These are phyloP conservation scores for Binderoboletus segoi DNA, from an alignment of 1,284 basidiomycete species.

Conservation along the genomic window DNA sequence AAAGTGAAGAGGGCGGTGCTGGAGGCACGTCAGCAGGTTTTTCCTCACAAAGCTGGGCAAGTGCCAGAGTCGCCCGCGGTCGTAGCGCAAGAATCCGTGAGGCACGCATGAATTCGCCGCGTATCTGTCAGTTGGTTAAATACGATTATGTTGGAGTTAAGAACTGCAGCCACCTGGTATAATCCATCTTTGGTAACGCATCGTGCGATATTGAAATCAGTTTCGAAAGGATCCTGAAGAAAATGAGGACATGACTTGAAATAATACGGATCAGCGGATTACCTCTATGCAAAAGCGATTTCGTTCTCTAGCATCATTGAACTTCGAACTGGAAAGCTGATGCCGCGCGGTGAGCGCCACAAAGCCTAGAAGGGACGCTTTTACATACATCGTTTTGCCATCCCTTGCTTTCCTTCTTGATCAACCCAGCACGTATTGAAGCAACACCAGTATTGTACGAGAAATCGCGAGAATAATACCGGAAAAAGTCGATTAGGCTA, in stretches of 20 bases:
- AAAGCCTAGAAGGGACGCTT: not conserved
- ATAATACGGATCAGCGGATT: conserved; percentile 19
- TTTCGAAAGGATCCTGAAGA: conserved; percentile 91
- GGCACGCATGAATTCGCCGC: conserved; percentile 98
- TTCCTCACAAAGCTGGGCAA: conserved; percentile 85
- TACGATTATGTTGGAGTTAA: not conserved
- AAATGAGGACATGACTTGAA: conserved; percentile 14
- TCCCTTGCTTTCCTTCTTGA: conserved; percentile 90
- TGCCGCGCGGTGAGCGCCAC: conserved; percentile 4
- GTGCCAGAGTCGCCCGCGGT: conserved; percentile 77
- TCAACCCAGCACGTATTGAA: conserved; percentile 85
- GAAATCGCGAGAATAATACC: conserved; percentile 95
- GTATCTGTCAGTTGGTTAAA: conserved; percentile 63
- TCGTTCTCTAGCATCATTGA: conserved; percentile 80
- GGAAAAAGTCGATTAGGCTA: conserved; percentile 96
- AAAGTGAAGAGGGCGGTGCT: conserved; percentile 49
- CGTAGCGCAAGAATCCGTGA: conserved; percentile 79
- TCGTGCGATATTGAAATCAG: conserved; percentile 92
- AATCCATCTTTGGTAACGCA: conserved; percentile 97
- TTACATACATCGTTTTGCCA: conserved; percentile 87
- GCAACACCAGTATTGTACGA: conserved; percentile 90
- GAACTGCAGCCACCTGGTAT: conserved; percentile 66
- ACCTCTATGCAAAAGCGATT: conserved; percentile 96
- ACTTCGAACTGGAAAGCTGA: conserved; percentile 50
- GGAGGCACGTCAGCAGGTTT: conserved; percentile 52